These are phyloP conservation scores for Buddleja alternifolia DNA, from an alignment of 257 asterid genomes.

Conservation along the genomic window DNA sequence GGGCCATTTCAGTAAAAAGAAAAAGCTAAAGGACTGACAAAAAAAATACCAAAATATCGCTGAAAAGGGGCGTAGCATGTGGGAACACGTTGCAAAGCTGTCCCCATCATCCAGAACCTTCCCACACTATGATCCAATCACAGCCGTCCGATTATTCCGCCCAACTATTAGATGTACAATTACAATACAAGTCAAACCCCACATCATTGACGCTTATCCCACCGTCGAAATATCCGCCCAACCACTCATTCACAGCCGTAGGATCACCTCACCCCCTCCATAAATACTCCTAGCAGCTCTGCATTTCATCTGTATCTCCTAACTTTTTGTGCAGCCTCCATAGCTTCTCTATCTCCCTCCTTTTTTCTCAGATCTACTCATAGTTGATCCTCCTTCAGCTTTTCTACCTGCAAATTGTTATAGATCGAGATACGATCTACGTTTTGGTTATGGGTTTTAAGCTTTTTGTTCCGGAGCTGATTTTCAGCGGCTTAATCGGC, in stretches of 20 bases:
- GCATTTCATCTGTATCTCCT: no score
- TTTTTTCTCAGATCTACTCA: constrained; percentile 26
- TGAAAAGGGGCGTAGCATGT: constrained; percentile 19
- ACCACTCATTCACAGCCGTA: constrained; percentile 38
- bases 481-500: no score
- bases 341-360: no score
- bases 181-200: constrained; percentile 13
- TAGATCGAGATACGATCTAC: constrained; percentile 44
- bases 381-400: not conserved
- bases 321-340: no score
- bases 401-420: not conserved
- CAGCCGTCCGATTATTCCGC: constrained; percentile 35
- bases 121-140: constrained; percentile 12
- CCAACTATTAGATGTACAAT: not conserved
- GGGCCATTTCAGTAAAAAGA: no score
- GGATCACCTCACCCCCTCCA: constrained; percentile 30
- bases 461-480: not conserved
- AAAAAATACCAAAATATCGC: not conserved
- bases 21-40: constrained; percentile 1
- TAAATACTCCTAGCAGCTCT: constrained; percentile 23
- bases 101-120: constrained; percentile 26
- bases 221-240: constrained; percentile 34
- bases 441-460: constrained; percentile 30
- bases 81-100: constrained; percentile 25
- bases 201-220: constrained; percentile 29